Base-by-base conservation (phyloP, 2,329 filamentous ascomycete genomes). In the Aureobasidium sp. region DNA sequence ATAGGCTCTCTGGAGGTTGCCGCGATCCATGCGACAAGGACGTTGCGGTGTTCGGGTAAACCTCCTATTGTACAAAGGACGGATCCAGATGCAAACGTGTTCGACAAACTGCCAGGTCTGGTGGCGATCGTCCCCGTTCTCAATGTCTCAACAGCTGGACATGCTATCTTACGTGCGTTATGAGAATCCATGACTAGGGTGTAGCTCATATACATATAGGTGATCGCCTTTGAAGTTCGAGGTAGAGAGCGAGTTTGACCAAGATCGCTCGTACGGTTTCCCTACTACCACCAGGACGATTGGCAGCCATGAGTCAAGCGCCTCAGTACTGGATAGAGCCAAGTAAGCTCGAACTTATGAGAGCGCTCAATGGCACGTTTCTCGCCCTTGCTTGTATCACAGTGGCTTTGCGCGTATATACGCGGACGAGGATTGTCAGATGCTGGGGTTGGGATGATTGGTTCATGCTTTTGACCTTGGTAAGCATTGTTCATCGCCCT, bases 361-460 rank as follows among this genome's bases (percentile, higher is more conserved):
- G 17, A 27, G 50, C 37, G 4, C 50, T 68, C 27, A 57, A 59
- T 35, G 47, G 53, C 44, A 67, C 67, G 15, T 75, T 75, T 61
- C 66, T 77, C 35, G 64, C 65, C 1, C 60, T 74, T 3, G 64
- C 75, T 31, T 78, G 74, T 73, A 22, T 74, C 42, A 71, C 75
- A 50, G 68, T 77, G 7, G 53, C 68, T 1, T 65, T 77, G 17
- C 69, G 76, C 40, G 67, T 74, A 48, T 78, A 71, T 69, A 76
- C 76, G 12, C 71, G 76, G 33, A 69, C 70, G 1, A 69, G 65
- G 29, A 64, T 77, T 27, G 73, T 75, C 19, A 66, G 69, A 22
- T 74, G 68, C 57, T 75, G 76, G 60, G 75, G 76, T 1, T 76
- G 74, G 72, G 77, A 79, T 61, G 77, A 79, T 65, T 68, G 66